Percentiles rank a stretch among this genome's conserved stretches.
These are phyloP conservation scores for Leccinum subtestaceum DNA, from an alignment of 768 basidiomycete species.

Conservation along the genomic window DNA sequence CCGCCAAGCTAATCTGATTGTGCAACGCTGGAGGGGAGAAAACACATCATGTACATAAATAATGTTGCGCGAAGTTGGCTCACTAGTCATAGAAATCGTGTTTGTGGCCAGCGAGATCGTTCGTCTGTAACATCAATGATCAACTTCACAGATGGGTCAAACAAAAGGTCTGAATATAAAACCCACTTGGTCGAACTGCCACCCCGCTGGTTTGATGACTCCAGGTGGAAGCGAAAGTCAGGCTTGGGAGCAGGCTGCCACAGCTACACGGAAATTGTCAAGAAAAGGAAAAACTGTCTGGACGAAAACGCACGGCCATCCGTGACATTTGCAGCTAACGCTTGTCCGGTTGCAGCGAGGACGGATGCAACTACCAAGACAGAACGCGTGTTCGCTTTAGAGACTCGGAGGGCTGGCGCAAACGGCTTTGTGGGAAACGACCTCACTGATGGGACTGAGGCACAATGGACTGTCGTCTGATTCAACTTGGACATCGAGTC, in stretches of 20 bases:
- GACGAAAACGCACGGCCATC: not conserved
- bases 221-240: constrained; percentile 1
- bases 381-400: not conserved
- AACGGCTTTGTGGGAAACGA: not conserved
- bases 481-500: not conserved
- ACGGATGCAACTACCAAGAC: not conserved
- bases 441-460: not conserved
- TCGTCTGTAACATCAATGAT: constrained; percentile 1
- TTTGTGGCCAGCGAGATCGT: not conserved
- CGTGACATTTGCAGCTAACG: not conserved
- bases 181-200: constrained; percentile 1
- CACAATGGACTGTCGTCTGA: not conserved
- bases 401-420: not conserved
- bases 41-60: not conserved
- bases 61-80: not conserved
- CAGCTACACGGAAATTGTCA: not conserved
- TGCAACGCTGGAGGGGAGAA: not conserved
- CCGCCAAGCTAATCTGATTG: constrained; percentile 1
- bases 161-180: not conserved
- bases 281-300: not conserved
- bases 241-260: not conserved
- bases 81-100: constrained; percentile 5
- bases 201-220: not conserved
- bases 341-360: not conserved
- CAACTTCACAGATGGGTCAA: not conserved